phyloP scores from a whole-genome alignment of 2,329 filamentous ascomycete genomes.

The Fusarium mangiferae region DNA sequence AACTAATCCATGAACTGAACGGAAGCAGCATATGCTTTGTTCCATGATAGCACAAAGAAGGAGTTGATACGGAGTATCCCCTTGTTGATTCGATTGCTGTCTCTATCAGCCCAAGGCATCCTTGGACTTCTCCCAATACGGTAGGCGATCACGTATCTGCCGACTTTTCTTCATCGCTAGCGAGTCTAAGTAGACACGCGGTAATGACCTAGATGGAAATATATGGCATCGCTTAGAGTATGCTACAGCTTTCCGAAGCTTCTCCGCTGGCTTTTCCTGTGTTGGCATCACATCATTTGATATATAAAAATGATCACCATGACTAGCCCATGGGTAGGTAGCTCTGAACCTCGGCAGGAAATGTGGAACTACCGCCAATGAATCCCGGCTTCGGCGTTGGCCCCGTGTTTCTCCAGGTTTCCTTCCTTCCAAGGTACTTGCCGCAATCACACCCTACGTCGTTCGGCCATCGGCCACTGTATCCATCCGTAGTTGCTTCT shows the following conservation, averaged over 20 bases:
- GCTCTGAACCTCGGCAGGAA: constrained; percentile 40
- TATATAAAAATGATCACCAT: constrained; percentile 3
- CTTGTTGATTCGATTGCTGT: not conserved
- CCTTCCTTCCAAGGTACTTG: constrained; percentile 13
- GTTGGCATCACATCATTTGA: constrained; percentile 17
- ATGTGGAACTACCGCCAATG: constrained; percentile 32
- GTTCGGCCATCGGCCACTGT: constrained; percentile 20
- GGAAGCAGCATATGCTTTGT: not conserved
- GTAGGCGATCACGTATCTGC: constrained; percentile 11
- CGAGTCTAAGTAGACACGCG: not conserved
- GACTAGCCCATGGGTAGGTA: not conserved
- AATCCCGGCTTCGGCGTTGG: constrained; percentile 40
- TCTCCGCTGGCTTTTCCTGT: not conserved
- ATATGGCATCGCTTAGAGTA: constrained; percentile 19
- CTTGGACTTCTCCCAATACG: not conserved
- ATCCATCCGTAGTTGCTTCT: constrained; percentile 37
- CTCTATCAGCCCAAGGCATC: not conserved
- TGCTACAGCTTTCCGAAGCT: constrained; percentile 22
- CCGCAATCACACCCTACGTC: constrained; percentile 19
- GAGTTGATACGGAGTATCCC: not conserved
- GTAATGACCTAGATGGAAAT: not conserved
- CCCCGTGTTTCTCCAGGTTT: constrained; percentile 46
- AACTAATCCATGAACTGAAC: not conserved
- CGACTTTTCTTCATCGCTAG: not conserved
- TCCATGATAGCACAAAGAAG: not conserved